Evolutionary conservation across 1,284 basidiomycete genomes (phyloP).

Genomic region (Trichosporon sp.): DNA sequence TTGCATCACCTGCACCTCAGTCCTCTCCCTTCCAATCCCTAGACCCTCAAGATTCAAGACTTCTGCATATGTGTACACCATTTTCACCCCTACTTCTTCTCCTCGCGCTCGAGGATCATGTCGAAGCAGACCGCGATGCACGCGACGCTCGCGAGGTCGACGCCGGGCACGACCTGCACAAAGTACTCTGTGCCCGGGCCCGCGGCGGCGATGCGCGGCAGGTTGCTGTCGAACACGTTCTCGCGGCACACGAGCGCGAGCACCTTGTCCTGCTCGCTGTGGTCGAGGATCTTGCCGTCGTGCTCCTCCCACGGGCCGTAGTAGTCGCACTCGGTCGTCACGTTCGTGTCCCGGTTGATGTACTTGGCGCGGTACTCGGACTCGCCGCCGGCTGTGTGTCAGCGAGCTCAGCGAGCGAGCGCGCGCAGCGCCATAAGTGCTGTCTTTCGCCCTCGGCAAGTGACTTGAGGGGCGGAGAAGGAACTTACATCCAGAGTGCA

Average conservation of each 20-base stretch:
- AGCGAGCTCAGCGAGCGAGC: neutral
- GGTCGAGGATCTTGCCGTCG: constrained; percentile 3
- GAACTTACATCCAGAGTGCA: neutral
- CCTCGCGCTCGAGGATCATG: neutral
- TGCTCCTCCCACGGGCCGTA: constrained; percentile 2
- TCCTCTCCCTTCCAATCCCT: neutral
- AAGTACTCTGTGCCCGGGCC: neutral
- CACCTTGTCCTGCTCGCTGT: neutral
- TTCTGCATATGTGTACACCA: neutral
- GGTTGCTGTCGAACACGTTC: neutral
- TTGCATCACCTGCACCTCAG: neutral
- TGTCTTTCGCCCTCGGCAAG: too few species aligned
- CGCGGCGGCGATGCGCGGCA: neutral
- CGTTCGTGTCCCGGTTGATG: neutral
- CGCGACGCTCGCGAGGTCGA: neutral
- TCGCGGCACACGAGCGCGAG: neutral
- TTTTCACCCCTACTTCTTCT: neutral
- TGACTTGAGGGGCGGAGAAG: too few species aligned
- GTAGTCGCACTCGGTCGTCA: neutral
- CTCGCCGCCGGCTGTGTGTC: neutral
- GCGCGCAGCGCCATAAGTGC: neutral
- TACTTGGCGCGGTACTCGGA: neutral
- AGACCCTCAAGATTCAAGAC: neutral
- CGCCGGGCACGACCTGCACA: neutral
- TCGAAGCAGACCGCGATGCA: neutral